Base-by-base conservation (phyloP, 306 rosid species). In the Albizia julibrissin region DNA sequence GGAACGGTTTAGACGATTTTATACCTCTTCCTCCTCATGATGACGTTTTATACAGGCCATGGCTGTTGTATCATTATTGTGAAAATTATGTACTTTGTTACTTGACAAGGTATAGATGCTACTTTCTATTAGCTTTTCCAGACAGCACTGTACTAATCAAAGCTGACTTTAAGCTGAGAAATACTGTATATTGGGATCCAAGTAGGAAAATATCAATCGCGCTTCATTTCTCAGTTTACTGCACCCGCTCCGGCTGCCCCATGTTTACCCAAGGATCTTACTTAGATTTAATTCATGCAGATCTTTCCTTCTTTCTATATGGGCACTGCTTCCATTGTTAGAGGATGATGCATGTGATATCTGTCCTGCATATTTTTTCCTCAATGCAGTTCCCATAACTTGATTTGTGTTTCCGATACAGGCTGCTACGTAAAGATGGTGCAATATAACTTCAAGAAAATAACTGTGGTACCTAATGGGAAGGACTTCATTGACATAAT, bases 381-480 rank as follows among this genome's bases (percentile, higher is more conserved):
- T 16, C 1, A 68, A 69, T 37, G 6, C 29, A 21, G 3, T 69
- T 37, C 6, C 21, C 24, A 37, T 37, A n/a, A 16, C 40, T 49
- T 8, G 27, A n/a, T 19, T 37, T 34, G 18, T 78, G 1, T 82
- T 31, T 76, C 4, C 42, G 13, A 1, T 3, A 37, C 43, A 85
- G 85, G 54, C 37, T 42, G 54, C 49, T 76, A 37, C 15, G 4
- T 19, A 10, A 72, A 52, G 69, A 94, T 94, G 98, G 98, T 92
- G 82, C 94, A 91, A 62, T 91, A 94, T 65, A 94, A 94, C 77
- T 94, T 94, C 37, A 92, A 94, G 90, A 91, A 89, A 88, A 94
- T 90, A 19, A 92, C 98, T 16, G 98, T 92, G 49, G 98, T 94
- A 0, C 98, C 98, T 1, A 91, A 89, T 85, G 98, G 97, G 75